Percentiles rank a stretch among this genome's conserved stretches.
Evolutionary conservation across 257 asterid genomes (phyloP).

Genomic region (Sherardia arvensis): DNA sequence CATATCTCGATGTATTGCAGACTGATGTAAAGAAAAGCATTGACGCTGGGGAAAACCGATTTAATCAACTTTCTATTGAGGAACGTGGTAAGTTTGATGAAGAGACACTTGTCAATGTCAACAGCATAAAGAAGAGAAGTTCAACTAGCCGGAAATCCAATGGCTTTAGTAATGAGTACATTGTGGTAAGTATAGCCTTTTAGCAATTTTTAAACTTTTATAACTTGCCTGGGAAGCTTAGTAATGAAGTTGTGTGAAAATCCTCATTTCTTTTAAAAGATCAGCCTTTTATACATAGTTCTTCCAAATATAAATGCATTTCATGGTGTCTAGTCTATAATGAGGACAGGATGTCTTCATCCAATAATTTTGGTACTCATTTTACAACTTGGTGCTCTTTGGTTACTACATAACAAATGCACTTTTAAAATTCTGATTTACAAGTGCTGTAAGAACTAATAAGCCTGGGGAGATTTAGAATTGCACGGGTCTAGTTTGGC

Average conservation of each 20-base stretch:
- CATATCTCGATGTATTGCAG: constrained; percentile 32
- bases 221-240: background rate
- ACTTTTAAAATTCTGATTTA: no score
- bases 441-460: background rate
- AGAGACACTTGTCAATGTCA: constrained; percentile 89
- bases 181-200: constrained; percentile 56
- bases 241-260: background rate
- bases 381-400: background rate
- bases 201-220: background rate
- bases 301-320: background rate
- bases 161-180: constrained; percentile 85
- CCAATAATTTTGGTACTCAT: background rate
- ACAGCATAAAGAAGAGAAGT: constrained; percentile 70
- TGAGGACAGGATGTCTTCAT: background rate
- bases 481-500: background rate
- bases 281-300: background rate
- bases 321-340: background rate
- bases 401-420: background rate
- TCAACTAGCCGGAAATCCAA: constrained; percentile 39
- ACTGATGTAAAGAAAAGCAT: constrained; percentile 65
- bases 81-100: constrained; percentile 98
- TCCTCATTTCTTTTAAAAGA: background rate
- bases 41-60: constrained; percentile 75
- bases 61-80: constrained; percentile 78
- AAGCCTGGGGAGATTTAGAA: background rate